Percentiles rank a stretch among this genome's conserved stretches.
phyloP scores from a whole-genome alignment of 2,329 filamentous ascomycete species.

The Stagonosporopsis rhizophila region DNA sequence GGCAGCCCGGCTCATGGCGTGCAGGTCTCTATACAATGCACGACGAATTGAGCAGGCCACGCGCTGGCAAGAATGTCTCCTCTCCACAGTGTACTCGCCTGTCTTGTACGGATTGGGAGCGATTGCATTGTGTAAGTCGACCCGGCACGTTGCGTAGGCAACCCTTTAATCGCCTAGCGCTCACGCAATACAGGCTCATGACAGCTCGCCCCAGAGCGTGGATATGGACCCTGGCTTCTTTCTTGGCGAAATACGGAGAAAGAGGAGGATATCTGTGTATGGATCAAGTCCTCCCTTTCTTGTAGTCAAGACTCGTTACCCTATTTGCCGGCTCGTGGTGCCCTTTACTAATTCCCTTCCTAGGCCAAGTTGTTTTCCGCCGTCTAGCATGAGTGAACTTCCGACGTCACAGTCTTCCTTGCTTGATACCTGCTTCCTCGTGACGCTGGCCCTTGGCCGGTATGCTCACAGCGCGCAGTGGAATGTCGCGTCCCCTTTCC shows the following conservation, averaged over 20 bases:
- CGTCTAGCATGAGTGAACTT: slow-evolving; percentile 17
- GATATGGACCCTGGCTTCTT: too few species aligned
- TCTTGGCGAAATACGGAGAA: too few species aligned
- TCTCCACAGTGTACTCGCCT: not conserved
- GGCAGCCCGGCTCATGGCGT: slow-evolving; percentile 11
- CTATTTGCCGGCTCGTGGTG: not conserved
- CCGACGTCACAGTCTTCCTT: slow-evolving; percentile 17
- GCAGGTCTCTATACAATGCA: not conserved
- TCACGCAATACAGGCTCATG: slow-evolving; percentile 7
- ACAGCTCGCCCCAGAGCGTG: slow-evolving; percentile 1
- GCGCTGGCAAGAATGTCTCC: slow-evolving; percentile 13
- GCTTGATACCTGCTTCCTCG: slow-evolving; percentile 16
- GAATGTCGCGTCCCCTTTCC: slow-evolving; percentile 22
- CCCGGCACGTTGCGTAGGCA: slow-evolving; percentile 7
- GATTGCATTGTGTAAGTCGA: slow-evolving; percentile 5
- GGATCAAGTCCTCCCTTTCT: slow-evolving; percentile 13
- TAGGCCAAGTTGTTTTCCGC: slow-evolving; percentile 4
- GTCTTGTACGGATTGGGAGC: not conserved
- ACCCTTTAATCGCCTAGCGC: not conserved
- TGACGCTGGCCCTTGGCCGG: slow-evolving; percentile 18
- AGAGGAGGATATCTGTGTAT: too few species aligned
- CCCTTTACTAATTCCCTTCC: slow-evolving; percentile 9
- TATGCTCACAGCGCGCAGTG: slow-evolving; percentile 19
- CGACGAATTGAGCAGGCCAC: too few species aligned
- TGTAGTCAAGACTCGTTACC: too few species aligned